Evolutionary conservation across 768 basidiomycete genomes (phyloP).

Genomic region (Trametes gibbosa): DNA sequence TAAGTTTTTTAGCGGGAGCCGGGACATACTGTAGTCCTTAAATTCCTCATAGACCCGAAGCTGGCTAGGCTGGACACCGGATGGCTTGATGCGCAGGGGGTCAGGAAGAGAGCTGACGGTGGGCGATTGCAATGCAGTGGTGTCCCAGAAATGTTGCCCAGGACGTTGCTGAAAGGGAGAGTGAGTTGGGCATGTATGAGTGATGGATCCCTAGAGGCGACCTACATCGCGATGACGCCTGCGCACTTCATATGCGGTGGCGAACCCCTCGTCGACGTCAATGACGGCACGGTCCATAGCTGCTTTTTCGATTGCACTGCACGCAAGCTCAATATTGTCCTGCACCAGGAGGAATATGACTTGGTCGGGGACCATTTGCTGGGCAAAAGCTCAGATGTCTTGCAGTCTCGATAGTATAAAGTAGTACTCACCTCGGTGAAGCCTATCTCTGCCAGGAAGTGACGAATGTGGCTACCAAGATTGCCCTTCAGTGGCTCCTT

Average conservation of each 20-base stretch:
- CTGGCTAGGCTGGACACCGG: conserved; percentile 80
- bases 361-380: conserved; percentile 78
- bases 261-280: conserved; percentile 91
- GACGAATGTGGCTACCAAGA: conserved; percentile 84
- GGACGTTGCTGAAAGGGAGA: conserved; percentile 48
- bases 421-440: conserved; percentile 68
- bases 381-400: conserved; percentile 1
- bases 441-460: conserved; percentile 79
- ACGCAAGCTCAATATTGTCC: conserved; percentile 93
- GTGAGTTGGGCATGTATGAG: not conserved
- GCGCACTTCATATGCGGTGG: conserved; percentile 75
- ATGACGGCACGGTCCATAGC: conserved; percentile 94
- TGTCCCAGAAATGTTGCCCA: conserved; percentile 87
- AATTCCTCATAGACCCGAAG: conserved; percentile 95
- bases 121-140: conserved; percentile 63
- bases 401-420: not conserved
- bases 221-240: conserved; percentile 83
- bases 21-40: conserved; percentile 42
- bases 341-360: conserved; percentile 76
- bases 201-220: conserved; percentile 1
- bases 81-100: conserved; percentile 78
- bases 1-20: not conserved
- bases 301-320: conserved; percentile 92
- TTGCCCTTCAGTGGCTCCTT: conserved; percentile 95
- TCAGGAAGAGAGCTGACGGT: conserved; percentile 80